phyloP scores from a whole-genome alignment of 2,329 filamentous ascomycete genomes.

The Aspergillus luchuensis region DNA sequence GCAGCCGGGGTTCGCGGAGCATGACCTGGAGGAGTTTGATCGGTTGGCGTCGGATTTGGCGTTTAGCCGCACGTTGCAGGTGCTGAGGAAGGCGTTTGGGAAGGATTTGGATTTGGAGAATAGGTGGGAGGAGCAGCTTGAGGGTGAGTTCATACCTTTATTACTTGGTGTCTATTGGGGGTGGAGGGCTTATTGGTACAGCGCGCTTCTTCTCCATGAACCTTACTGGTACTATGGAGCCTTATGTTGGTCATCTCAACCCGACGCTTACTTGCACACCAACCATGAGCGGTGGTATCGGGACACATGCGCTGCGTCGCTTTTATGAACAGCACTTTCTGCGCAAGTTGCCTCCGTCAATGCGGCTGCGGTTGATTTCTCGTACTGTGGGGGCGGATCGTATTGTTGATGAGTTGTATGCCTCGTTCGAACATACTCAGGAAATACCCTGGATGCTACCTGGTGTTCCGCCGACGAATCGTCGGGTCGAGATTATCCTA shows the following conservation, averaged over 20 bases:
- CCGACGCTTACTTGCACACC: slow-evolving; percentile 34
- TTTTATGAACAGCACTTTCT: slow-evolving; percentile 64
- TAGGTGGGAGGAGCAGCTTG: slow-evolving; percentile 39
- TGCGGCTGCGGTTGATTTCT: slow-evolving; percentile 57
- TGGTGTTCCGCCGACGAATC: slow-evolving; percentile 58
- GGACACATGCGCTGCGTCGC: slow-evolving; percentile 42
- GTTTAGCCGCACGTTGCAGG: slow-evolving; percentile 65
- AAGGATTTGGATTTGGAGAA: slow-evolving; percentile 41
- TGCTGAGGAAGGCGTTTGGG: slow-evolving; percentile 62
- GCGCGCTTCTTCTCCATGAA: slow-evolving; percentile 34
- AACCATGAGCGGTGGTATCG: slow-evolving; percentile 47
- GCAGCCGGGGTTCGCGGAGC: slow-evolving; percentile 69
- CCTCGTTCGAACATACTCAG: slow-evolving; percentile 59
- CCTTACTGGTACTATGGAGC: slow-evolving; percentile 33
- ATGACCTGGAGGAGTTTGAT: slow-evolving; percentile 68
- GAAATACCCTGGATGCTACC: slow-evolving; percentile 63
- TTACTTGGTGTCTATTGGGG: too few species aligned
- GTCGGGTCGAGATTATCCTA: slow-evolving; percentile 59
- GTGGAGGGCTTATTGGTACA: background rate
- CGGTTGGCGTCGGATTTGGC: slow-evolving; percentile 65
- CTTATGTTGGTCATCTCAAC: slow-evolving; percentile 32
- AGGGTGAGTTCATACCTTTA: slow-evolving; percentile 26
- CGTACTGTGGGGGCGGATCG: slow-evolving; percentile 61
- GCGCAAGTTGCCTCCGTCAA: slow-evolving; percentile 52
- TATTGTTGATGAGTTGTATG: slow-evolving; percentile 62